Conservation (phyloP, 2,329 filamentous ascomycete species). For the Pseudocercospora pini-densiflorae region DNA sequence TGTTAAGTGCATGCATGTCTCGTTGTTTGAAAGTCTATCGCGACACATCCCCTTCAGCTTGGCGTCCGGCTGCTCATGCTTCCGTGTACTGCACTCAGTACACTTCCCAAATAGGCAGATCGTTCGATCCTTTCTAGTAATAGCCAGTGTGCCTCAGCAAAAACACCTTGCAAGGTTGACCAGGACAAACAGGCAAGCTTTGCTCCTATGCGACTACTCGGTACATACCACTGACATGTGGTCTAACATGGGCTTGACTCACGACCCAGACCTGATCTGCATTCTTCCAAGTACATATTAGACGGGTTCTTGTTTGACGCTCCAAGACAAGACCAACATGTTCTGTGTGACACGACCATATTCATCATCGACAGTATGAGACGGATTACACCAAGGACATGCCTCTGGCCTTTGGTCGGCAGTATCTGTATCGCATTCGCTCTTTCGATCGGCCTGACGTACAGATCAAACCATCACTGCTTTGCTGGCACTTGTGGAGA, state of each 20-base stretch:
- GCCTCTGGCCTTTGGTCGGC: slow-evolving; percentile 19
- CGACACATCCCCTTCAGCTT: not conserved
- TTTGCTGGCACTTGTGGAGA: slow-evolving; percentile 23
- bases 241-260: no score
- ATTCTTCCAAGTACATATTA: no score
- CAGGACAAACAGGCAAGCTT: no score
- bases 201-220: no score
- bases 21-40: not conserved
- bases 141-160: not conserved
- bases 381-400: slow-evolving; percentile 22
- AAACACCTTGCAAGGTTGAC: not conserved
- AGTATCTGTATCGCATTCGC: slow-evolving; percentile 14
- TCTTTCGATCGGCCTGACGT: slow-evolving; percentile 24
- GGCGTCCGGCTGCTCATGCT: not conserved
- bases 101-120: not conserved
- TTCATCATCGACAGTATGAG: slow-evolving; percentile 11
- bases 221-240: no score
- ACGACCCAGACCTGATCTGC: no score
- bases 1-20: not conserved
- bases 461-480: slow-evolving; percentile 21
- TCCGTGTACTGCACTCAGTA: not conserved
- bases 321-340: not conserved
- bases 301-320: no score
- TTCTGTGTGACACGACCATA: no score
- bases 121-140: not conserved